Percentiles rank a stretch among this genome's conserved stretches.
Conservation (phyloP, 768 basidiomycete species). For the Hypholoma sublateritium region DNA sequence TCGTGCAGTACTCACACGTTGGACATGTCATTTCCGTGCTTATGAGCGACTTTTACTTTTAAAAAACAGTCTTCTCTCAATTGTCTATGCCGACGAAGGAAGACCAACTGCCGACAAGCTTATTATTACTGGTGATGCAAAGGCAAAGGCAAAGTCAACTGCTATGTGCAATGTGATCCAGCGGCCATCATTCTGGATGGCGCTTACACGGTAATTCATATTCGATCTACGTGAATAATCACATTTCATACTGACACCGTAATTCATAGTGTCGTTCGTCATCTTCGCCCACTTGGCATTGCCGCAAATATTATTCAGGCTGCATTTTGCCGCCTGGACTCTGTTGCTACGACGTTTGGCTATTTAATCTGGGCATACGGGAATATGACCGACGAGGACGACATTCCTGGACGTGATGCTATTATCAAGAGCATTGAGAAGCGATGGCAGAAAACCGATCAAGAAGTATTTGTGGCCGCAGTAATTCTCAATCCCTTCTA, state of each 20-base stretch:
- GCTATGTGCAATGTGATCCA: slow-evolving; percentile 28
- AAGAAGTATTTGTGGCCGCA: slow-evolving; percentile 32
- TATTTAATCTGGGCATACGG: slow-evolving; percentile 18
- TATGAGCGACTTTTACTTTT: slow-evolving; percentile 30
- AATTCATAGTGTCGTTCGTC: slow-evolving; percentile 22
- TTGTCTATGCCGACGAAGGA: slow-evolving; percentile 20
- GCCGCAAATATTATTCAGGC: slow-evolving; percentile 29
- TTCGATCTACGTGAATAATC: slow-evolving; percentile 5
- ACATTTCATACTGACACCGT: no score
- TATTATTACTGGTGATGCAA: slow-evolving; percentile 23
- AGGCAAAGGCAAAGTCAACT: slow-evolving; percentile 22
- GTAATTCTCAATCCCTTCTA: slow-evolving; percentile 31
- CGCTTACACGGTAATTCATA: slow-evolving; percentile 22
- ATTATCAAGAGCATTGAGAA: slow-evolving; percentile 29
- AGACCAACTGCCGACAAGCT: slow-evolving; percentile 10
- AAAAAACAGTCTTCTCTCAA: slow-evolving; percentile 8
- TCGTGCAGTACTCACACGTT: slow-evolving; percentile 33
- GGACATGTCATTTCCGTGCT: slow-evolving; percentile 36
- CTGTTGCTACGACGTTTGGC: slow-evolving; percentile 31
- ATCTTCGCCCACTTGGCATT: slow-evolving; percentile 30
- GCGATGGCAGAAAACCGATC: slow-evolving; percentile 29
- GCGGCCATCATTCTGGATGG: slow-evolving; percentile 29
- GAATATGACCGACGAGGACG: slow-evolving; percentile 13
- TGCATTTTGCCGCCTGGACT: slow-evolving; percentile 27
- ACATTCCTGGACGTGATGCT: slow-evolving; percentile 13